phyloP scores from a whole-genome alignment of 2,329 filamentous ascomycete species.

The Ceratocystis papillata region DNA sequence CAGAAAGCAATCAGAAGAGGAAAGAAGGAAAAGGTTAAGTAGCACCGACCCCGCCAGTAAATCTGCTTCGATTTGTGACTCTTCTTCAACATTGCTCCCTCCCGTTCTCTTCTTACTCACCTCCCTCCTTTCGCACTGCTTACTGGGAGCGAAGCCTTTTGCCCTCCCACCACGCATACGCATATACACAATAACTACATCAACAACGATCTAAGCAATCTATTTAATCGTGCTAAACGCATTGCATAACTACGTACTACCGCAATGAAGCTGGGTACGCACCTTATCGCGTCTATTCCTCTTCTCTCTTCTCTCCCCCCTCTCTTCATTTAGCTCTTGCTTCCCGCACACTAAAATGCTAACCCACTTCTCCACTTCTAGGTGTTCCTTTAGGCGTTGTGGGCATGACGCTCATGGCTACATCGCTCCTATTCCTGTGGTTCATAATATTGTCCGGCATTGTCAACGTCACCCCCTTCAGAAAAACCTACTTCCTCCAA shows the following conservation, averaged over 20 bases:
- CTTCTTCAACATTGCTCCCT: constrained; percentile 1
- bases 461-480: constrained; percentile 44
- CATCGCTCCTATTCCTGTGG: constrained; percentile 44
- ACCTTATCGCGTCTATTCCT: not conserved
- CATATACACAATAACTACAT: not conserved
- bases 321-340: not conserved
- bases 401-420: constrained; percentile 39
- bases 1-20: constrained; percentile 5
- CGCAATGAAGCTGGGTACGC: constrained; percentile 1
- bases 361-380: not conserved
- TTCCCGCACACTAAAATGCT: not conserved
- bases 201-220: not conserved
- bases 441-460: constrained; percentile 50
- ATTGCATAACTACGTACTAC: not conserved
- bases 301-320: not conserved
- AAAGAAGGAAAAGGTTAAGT: constrained; percentile 11
- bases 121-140: not conserved
- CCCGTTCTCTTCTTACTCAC: not conserved
- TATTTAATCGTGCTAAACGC: not conserved
- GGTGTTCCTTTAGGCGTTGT: constrained; percentile 9
- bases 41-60: constrained; percentile 1
- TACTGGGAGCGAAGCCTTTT: not conserved
- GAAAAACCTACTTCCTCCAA: constrained; percentile 74
- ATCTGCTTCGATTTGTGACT: not conserved
- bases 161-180: not conserved